Evolutionary conservation across 345 rosid species (phyloP).

Genomic region (Citrus sp.): DNA sequence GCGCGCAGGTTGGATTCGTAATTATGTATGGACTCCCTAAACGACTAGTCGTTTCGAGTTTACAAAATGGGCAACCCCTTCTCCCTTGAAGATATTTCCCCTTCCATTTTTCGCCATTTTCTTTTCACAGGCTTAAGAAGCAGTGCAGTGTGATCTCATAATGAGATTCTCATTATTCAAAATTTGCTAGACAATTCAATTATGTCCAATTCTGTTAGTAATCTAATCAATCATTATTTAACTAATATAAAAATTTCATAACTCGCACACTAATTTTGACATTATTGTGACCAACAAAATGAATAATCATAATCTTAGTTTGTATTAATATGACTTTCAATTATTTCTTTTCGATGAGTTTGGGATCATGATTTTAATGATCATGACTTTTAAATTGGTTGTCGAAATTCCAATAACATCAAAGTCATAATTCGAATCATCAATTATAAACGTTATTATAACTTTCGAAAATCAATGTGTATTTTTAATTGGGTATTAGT

Average conservation of each 20-base stretch:
- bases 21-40: not conserved
- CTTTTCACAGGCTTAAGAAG: too few relatives aligned
- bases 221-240: not conserved
- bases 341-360: not conserved
- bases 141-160: too few relatives aligned
- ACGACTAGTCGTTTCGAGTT: not conserved
- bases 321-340: not conserved
- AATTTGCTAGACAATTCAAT: too few relatives aligned
- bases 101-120: not conserved
- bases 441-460: too few relatives aligned
- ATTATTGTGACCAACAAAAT: not conserved
- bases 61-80: too few relatives aligned
- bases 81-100: not conserved
- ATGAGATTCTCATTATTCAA: too few relatives aligned
- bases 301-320: not conserved
- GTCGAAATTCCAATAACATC: too few relatives aligned
- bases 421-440: not conserved
- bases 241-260: not conserved
- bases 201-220: too few relatives aligned
- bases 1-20: too few relatives aligned
- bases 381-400: too few relatives aligned
- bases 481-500: not conserved
- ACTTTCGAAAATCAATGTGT: too few relatives aligned
- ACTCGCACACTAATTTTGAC: not conserved
- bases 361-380: not conserved